Conservation (phyloP, 2,329 filamentous ascomycete species). For the Colletotrichum sp. region DNA sequence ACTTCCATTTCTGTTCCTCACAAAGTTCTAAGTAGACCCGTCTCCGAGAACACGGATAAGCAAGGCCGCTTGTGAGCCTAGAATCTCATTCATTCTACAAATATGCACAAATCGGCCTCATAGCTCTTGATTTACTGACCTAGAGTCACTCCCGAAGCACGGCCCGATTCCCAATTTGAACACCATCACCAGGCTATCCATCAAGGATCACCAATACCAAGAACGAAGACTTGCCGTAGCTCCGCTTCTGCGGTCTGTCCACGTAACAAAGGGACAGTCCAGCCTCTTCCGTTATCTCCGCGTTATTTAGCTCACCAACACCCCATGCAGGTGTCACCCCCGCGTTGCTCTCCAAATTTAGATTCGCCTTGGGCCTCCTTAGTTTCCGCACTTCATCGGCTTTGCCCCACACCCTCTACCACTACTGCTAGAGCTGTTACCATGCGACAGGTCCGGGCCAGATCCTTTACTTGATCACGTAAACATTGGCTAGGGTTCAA, state of each 20-base stretch:
- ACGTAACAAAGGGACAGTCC: background rate
- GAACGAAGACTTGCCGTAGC: background rate
- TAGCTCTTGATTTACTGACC: too few relatives aligned
- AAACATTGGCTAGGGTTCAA: background rate
- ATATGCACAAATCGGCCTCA: background rate
- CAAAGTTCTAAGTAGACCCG: too few relatives aligned
- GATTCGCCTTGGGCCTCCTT: background rate
- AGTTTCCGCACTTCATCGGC: background rate
- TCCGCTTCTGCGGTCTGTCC: rapidly evolving
- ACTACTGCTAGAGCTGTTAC: background rate
- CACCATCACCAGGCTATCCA: background rate
- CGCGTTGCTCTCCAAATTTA: background rate
- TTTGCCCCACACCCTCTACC: background rate
- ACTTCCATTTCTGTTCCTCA: rapidly evolving
- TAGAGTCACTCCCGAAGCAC: too few relatives aligned
- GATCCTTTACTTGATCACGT: background rate
- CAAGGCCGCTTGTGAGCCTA: rapidly evolving
- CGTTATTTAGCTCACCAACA: background rate
- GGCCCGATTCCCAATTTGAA: too few relatives aligned
- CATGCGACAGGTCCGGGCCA: background rate
- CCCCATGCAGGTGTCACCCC: background rate
- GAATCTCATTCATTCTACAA: background rate
- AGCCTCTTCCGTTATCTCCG: background rate
- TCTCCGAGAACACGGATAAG: rapidly evolving
- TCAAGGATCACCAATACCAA: background rate